Base-by-base conservation (phyloP, 2,329 filamentous ascomycete genomes). In the Didymella exigua region DNA sequence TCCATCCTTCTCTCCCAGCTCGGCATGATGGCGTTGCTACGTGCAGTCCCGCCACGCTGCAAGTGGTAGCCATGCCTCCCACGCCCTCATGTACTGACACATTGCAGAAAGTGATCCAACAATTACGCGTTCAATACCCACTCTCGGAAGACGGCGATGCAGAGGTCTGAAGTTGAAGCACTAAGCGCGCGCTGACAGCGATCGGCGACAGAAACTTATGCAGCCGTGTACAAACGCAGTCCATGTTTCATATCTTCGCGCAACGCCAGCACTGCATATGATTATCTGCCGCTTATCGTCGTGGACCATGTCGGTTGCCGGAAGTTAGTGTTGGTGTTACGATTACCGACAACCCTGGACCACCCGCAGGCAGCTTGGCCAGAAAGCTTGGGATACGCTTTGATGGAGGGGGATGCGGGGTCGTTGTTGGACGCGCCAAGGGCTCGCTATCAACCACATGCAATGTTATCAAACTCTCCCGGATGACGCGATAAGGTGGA, bases 81-180 rank as follows among this genome's bases (percentile, higher is more conserved):
- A 11, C 9, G 11, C 11, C 13, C 5, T 14, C 19, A 7, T 31
- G 5, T 30, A 24, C 44, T 56, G 24, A 56, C 34, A 41, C 50
- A 43, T 26, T 51, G 49, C 52, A 81, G 79, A 79, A 77, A 64
- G 76, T 81, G 24, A 78, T 81, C 59, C 73, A 75, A 40, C 76
- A 79, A 51, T 67, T 81, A 16, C 72, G 78, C 43, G 69, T 70
- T 38, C 75, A 79, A 49, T 78, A 78, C 56, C 72, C 70, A 14
- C 54, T 63, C 26, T 66, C 66, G 5, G 61, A 61, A 13, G 67
- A 70, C n/a, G 71, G 62, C 24, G 68, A 69, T 26, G 63, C 62
- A 45, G 63, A 67, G 21, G 60, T 65, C 40, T 54, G 51, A 54
- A 40, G 18, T 36, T 50, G 36, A 23, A 16, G 24, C n/a, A 40